Base-by-base conservation (phyloP, 805 yeast genomes). In the Candida caryicola region DNA sequence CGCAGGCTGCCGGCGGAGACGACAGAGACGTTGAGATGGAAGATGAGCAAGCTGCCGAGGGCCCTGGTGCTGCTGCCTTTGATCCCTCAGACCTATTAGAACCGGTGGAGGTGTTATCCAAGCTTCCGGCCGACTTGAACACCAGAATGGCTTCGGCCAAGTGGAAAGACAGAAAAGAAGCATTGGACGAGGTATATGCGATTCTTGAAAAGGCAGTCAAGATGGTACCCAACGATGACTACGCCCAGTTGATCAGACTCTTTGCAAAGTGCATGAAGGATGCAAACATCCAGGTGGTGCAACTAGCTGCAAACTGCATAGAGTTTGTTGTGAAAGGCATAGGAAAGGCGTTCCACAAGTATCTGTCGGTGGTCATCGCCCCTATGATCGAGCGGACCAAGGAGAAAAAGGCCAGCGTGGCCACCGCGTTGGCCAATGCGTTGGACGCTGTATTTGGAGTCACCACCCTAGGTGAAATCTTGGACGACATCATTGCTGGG, bases 111-210 rank as follows among this genome's bases (percentile, higher is more conserved):
- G 79, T 90, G 0, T 55, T 85, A 23, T 60, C 76, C 14, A 77
- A 79, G 45, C 50, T 90, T 1, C 96, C 97, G 0, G 51, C 63
- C 2, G 82, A 82, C 49, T 75, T 88, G 40, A 51, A 71, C 19
- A 53, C 68, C 1, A 66, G 79, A 47, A 62, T 88, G 23, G 57
- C 69, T 1, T 81, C 90, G 2, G 44, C 80, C 0, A 81, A 83
- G 52, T 93, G 99, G 99, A 88, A 89, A 55, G 97, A 90, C 36
- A 73, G 99, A 45, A 88, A 85, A 41, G 96, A 86, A 49, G 87
- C 76, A 0, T 68, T 93, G 39, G 91, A 86, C 33, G 89, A 80
- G 45, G 71, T 76, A 2, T 46, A 59, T 23, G 72, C 69, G 23
- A 62, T 67, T 9, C 64, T 78, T 19, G 62, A 66, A 16, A 79